Conservation (phyloP, 2,329 filamentous ascomycete genomes). For the Aspergillus fumigatiaffinis region DNA sequence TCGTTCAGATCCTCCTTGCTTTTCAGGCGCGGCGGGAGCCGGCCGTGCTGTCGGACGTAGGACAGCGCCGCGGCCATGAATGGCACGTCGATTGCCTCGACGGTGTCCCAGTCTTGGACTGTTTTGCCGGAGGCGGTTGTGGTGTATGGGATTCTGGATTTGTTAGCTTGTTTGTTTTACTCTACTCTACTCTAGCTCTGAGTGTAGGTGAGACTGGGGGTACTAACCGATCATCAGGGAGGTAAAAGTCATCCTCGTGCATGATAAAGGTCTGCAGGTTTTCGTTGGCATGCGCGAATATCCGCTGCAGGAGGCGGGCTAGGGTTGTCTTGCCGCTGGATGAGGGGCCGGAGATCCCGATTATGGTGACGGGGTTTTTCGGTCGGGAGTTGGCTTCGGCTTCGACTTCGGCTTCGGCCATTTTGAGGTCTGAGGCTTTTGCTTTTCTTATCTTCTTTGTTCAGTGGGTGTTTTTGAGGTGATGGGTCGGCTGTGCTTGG, state of each 20-base stretch:
- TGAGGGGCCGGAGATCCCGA: constrained; percentile 85
- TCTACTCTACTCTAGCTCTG: too few species aligned
- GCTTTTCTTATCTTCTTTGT: background rate
- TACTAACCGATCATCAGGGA: constrained; percentile 66
- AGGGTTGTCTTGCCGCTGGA: constrained; percentile 95
- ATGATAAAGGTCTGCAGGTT: constrained; percentile 61
- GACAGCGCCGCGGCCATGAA: constrained; percentile 63
- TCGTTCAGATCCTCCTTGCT: constrained; percentile 60
- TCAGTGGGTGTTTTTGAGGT: background rate
- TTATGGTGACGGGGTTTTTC: constrained; percentile 49
- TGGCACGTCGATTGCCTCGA: constrained; percentile 69
- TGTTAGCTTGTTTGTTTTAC: background rate
- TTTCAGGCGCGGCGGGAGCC: constrained; percentile 45
- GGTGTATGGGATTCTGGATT: constrained; percentile 40
- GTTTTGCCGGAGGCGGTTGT: constrained; percentile 50
- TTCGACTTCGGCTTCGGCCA: background rate
- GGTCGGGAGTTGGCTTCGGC: background rate
- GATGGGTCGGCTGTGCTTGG: background rate
- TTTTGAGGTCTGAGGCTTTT: background rate
- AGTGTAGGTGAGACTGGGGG: too few species aligned
- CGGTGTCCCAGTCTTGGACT: constrained; percentile 88
- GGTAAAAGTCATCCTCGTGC: constrained; percentile 96
- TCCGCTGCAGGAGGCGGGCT: constrained; percentile 74
- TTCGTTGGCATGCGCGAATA: constrained; percentile 58
- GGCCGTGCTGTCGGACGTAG: constrained; percentile 66